Conservation (phyloP, 2,329 filamentous ascomycete species). For the Pseudopithomyces chartarum region DNA sequence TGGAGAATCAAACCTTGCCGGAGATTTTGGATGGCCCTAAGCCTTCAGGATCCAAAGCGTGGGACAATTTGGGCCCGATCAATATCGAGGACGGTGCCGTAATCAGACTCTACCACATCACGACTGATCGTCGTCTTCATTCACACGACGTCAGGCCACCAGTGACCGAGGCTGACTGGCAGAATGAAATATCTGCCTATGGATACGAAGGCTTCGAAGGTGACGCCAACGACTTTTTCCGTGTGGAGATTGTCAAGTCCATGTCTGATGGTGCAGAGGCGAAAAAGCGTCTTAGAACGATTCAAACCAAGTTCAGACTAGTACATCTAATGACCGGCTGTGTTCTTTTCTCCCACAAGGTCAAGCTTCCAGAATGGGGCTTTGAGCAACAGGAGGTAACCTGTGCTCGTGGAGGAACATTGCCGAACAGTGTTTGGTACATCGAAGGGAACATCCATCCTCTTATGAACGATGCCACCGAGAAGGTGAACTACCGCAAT, state of each 20-base stretch:
- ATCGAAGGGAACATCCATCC: slow-evolving; percentile 61
- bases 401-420: slow-evolving; percentile 85
- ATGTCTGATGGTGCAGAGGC: slow-evolving; percentile 79
- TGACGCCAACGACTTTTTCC: slow-evolving; percentile 95
- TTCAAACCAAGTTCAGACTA: slow-evolving; percentile 94
- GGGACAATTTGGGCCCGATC: slow-evolving; percentile 73
- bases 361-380: slow-evolving; percentile 97
- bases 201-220: slow-evolving; percentile 96
- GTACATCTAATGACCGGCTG: slow-evolving; percentile 97
- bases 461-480: slow-evolving; percentile 59
- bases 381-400: slow-evolving; percentile 99
- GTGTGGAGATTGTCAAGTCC: slow-evolving; percentile 90
- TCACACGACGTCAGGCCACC: slow-evolving; percentile 83
- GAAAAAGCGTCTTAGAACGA: slow-evolving; percentile 86
- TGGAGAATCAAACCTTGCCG: slow-evolving; percentile 97
- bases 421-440: slow-evolving; percentile 98
- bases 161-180: slow-evolving; percentile 66
- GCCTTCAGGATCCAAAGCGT: slow-evolving; percentile 80
- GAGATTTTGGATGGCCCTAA: slow-evolving; percentile 74
- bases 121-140: slow-evolving; percentile 87
- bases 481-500: slow-evolving; percentile 94
- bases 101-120: slow-evolving; percentile 80
- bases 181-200: slow-evolving; percentile 95
- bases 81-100: slow-evolving; percentile 81
- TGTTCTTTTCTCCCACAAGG: slow-evolving; percentile 95